These are phyloP conservation scores for Thelephora aurantiotincta DNA, from an alignment of 768 basidiomycete species.

Conservation along the genomic window DNA sequence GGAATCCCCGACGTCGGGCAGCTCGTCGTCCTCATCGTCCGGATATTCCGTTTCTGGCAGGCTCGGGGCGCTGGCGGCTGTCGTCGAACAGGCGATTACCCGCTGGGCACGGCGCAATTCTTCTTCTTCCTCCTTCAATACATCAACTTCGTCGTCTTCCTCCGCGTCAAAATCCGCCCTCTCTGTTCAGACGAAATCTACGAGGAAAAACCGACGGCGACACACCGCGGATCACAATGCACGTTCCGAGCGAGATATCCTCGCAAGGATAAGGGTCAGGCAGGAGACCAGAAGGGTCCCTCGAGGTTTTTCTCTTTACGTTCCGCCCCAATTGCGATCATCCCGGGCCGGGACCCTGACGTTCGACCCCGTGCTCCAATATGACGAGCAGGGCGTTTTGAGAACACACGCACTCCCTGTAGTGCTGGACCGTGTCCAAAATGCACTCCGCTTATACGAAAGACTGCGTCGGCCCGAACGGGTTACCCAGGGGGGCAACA, in stretches of 20 bases:
- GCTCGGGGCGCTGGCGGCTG: slow-evolving; percentile 28
- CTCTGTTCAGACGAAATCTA: slow-evolving; percentile 17
- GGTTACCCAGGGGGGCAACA: slow-evolving; percentile 1
- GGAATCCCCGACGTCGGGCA: slow-evolving; percentile 16
- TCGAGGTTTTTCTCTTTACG: slow-evolving; percentile 52
- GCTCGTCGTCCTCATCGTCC: slow-evolving; percentile 24
- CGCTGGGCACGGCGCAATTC: slow-evolving; percentile 51
- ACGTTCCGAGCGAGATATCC: slow-evolving; percentile 44
- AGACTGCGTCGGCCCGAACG: slow-evolving; percentile 12
- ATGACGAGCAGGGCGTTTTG: slow-evolving; percentile 17
- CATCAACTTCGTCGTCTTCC: slow-evolving; percentile 28
- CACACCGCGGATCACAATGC: slow-evolving; percentile 37
- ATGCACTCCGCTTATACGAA: slow-evolving; percentile 26
- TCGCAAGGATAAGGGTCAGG: slow-evolving; percentile 48
- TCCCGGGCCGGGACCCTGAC: neutral
- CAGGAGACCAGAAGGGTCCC: slow-evolving; percentile 44
- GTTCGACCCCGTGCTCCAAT: neutral
- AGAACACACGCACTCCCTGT: slow-evolving; percentile 32
- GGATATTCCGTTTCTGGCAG: slow-evolving; percentile 21
- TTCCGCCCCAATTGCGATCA: slow-evolving; percentile 24
- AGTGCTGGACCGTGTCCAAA: slow-evolving; percentile 36
- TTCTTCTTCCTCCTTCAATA: slow-evolving; percentile 27
- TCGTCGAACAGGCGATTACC: slow-evolving; percentile 57
- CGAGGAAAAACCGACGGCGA: slow-evolving; percentile 29
- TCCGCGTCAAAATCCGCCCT: slow-evolving; percentile 23